These are phyloP conservation scores for Naegleria gruberi DNA, from an alignment of 208 protist species.

Conservation along the genomic window DNA sequence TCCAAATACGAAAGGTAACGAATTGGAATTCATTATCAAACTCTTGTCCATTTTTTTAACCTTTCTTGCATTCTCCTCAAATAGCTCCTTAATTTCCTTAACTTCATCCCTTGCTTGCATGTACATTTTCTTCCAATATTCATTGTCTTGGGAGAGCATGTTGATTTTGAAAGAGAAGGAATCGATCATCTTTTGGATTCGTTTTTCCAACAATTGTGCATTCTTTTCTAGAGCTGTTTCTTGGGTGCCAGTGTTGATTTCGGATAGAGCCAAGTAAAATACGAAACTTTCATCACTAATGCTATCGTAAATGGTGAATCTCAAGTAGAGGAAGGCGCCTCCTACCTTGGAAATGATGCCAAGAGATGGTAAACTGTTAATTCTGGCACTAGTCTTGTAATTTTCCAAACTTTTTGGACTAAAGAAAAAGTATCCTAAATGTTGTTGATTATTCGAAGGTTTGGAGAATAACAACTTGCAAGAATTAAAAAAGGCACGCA, in stretches of 20 bases:
- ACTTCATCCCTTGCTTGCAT: too few relatives aligned
- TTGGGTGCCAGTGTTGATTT: neutral
- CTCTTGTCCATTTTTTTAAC: neutral
- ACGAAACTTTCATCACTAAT: neutral
- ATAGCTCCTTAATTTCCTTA: neutral
- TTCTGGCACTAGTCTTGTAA: too few relatives aligned
- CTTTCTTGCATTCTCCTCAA: neutral
- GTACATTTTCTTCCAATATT: neutral
- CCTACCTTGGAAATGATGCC: neutral
- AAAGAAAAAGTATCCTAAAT: neutral
- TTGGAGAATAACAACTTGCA: neutral
- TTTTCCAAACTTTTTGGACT: neutral
- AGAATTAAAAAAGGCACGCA: neutral
- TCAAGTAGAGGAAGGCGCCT: neutral
- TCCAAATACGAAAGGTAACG: neutral
- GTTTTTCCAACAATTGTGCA: neutral
- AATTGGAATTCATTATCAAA: neutral
- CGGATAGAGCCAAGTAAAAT: neutral
- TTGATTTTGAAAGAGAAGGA: neutral
- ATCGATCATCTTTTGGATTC: neutral
- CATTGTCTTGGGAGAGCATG: neutral
- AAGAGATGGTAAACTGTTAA: neutral
- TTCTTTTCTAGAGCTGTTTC: neutral
- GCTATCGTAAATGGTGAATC: neutral
- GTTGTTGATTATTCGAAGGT: neutral